phyloP scores from a whole-genome alignment of 768 basidiomycete genomes.

The Russula earlei region DNA sequence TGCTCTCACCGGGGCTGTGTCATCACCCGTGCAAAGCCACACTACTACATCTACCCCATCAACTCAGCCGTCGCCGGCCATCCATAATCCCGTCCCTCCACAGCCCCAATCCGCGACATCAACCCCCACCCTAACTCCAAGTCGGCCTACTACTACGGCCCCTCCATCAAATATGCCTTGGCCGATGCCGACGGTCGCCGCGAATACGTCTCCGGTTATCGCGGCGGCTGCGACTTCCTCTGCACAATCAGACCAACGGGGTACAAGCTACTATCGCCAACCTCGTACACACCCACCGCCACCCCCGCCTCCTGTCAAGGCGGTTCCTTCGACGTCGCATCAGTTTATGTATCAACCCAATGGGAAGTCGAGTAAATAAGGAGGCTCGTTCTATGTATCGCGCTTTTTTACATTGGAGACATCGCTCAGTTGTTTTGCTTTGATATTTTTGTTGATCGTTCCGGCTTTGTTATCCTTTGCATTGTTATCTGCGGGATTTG shows the following conservation, averaged over 20 bases:
- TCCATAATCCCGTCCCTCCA: slow-evolving; percentile 12
- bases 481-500: too few relatives aligned
- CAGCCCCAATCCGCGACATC: slow-evolving; percentile 11
- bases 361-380: slow-evolving; percentile 15
- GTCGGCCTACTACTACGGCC: slow-evolving; percentile 11
- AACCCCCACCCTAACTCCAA: slow-evolving; percentile 10
- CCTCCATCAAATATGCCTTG: slow-evolving; percentile 17
- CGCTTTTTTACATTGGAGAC: neutral
- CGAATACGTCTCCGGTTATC: slow-evolving; percentile 19
- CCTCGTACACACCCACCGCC: slow-evolving; percentile 8
- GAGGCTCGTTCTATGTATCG: neutral
- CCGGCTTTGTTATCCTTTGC: too few relatives aligned
- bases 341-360: slow-evolving; percentile 20
- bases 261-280: slow-evolving; percentile 13
- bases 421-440: slow-evolving; percentile 2
- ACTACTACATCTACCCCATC: slow-evolving; percentile 16
- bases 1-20: too few relatives aligned
- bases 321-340: slow-evolving; percentile 10
- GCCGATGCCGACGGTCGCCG: slow-evolving; percentile 21
- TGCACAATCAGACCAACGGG: slow-evolving; percentile 5
- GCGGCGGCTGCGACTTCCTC: neutral
- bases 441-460: neutral
- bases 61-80: slow-evolving; percentile 18
- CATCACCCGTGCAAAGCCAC: slow-evolving; percentile 17
- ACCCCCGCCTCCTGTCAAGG: neutral